These are phyloP conservation scores for Lunularia cruciata DNA, from an alignment of 225 moss, liverwort and hornwort genomes.

Conservation along the genomic window DNA sequence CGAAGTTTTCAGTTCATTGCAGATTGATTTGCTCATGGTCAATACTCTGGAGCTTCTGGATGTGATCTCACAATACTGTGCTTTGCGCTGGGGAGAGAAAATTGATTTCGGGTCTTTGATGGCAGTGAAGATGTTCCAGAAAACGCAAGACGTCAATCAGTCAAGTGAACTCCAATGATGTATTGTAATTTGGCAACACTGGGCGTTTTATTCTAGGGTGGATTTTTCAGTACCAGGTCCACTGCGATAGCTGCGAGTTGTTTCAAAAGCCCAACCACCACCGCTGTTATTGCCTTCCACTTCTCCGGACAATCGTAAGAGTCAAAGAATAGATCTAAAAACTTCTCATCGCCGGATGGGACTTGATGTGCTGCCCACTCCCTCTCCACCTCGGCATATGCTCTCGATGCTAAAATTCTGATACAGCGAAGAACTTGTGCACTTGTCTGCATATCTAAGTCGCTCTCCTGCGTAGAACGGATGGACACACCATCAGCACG, in stretches of 20 bases:
- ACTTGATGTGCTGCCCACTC: neutral
- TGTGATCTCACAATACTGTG: no score
- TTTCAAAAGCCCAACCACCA: neutral
- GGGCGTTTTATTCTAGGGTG: no score
- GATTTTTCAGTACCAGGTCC: no score
- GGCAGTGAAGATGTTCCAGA: no score
- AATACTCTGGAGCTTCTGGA: no score
- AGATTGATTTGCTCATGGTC: no score
- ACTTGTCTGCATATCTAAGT: neutral
- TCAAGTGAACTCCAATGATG: no score
- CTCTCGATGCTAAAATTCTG: neutral
- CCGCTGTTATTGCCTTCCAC: constrained; percentile 3
- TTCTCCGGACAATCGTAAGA: constrained; percentile 1
- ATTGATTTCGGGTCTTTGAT: no score
- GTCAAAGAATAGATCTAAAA: constrained; percentile 9
- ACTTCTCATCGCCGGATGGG: neutral
- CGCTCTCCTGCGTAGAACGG: neutral
- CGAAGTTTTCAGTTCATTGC: no score
- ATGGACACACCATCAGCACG: neutral
- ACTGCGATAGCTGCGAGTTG: neutral
- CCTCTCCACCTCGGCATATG: neutral
- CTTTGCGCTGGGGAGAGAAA: no score
- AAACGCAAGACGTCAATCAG: no score
- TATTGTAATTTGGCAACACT: no score
- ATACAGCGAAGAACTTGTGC: neutral